Conservation (phyloP, 1,284 basidiomycete genomes). For the Vanrija pseudolonga region DNA sequence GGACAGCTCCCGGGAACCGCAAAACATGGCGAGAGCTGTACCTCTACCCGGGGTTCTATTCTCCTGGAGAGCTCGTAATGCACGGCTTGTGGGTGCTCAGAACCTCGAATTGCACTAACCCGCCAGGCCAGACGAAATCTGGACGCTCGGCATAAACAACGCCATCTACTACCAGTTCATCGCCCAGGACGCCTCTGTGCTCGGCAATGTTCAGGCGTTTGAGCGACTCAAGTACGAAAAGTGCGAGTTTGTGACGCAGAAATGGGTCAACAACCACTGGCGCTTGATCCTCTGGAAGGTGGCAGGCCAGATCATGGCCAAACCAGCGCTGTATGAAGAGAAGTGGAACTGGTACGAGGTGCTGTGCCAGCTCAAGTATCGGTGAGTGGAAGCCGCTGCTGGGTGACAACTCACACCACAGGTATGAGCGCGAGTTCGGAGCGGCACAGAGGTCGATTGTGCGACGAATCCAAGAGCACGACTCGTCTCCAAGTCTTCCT, state of each 20-base stretch:
- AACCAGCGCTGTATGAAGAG: conserved; percentile 60
- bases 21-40: conserved; percentile 24
- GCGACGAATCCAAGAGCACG: conserved; percentile 61
- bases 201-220: conserved; percentile 29
- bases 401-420: conserved; percentile 37
- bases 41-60: conserved; percentile 60
- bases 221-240: conserved; percentile 23
- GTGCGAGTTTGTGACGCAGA: conserved; percentile 27
- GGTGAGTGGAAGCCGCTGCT: conserved; percentile 54
- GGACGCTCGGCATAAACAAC: conserved; percentile 57
- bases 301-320: conserved; percentile 70
- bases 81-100: conserved; percentile 61
- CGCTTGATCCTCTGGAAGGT: conserved; percentile 88
- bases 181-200: conserved; percentile 20
- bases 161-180: conserved; percentile 67
- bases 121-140: conserved; percentile 54
- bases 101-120: not conserved
- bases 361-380: conserved; percentile 75
- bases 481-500: conserved; percentile 57
- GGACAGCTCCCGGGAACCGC: conserved; percentile 8
- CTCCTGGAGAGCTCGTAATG: conserved; percentile 54
- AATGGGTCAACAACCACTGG: conserved; percentile 94
- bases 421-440: conserved; percentile 87
- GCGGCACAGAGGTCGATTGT: conserved; percentile 73
- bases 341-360: conserved; percentile 78